phyloP scores from a whole-genome alignment of 306 rosid species.

The Comarum palustre region DNA sequence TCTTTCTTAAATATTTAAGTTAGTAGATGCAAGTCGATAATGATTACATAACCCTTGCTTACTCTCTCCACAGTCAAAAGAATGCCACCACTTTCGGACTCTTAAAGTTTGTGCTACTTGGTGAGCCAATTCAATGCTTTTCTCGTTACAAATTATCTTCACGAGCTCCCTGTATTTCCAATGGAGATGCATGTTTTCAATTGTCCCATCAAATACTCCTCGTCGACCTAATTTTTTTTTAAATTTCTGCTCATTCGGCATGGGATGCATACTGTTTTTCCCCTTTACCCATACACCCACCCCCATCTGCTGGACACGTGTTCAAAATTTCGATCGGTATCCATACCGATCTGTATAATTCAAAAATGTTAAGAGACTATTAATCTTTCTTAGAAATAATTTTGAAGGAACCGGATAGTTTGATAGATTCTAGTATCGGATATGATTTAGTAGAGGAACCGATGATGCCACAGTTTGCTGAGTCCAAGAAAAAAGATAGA shows the following conservation, averaged over 20 bases:
- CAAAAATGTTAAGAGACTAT: constrained; percentile 25
- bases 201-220: constrained; percentile 88
- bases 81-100: constrained; percentile 93
- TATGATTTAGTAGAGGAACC: constrained; percentile 8
- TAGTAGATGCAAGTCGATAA: background rate
- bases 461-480: background rate
- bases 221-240: constrained; percentile 89
- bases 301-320: too few species aligned
- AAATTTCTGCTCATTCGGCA: too few species aligned
- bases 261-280: too few species aligned
- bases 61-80: constrained; percentile 78
- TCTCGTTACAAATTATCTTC: constrained; percentile 59
- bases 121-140: constrained; percentile 47
- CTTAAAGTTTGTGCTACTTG: constrained; percentile 68
- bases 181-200: constrained; percentile 98
- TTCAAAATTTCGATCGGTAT: too few species aligned
- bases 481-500: background rate
- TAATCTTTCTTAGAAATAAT: constrained; percentile 17
- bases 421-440: constrained; percentile 12
- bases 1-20: background rate
- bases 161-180: constrained; percentile 98
- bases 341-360: too few species aligned
- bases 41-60: constrained; percentile 71
- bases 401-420: constrained; percentile 12
- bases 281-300: too few species aligned